These are phyloP conservation scores for Alternaria gaisen DNA, from an alignment of 2,329 filamentous ascomycete genomes.

Conservation along the genomic window DNA sequence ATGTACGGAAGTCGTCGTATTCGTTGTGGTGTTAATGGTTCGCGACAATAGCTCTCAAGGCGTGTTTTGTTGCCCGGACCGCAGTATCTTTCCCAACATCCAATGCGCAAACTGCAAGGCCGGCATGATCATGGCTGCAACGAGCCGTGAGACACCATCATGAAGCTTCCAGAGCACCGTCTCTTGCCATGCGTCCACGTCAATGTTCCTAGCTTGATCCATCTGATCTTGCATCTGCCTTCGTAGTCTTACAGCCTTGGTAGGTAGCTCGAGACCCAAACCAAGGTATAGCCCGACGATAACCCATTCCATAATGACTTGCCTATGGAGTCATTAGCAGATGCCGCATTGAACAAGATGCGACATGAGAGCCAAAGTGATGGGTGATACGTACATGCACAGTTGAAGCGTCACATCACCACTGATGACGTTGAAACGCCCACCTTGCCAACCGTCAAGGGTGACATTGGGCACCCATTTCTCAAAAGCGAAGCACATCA, in stretches of 20 bases:
- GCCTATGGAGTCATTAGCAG: slow-evolving; percentile 26
- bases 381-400: slow-evolving; percentile 43
- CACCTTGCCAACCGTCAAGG: slow-evolving; percentile 17
- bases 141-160: slow-evolving; percentile 34
- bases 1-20: neutral
- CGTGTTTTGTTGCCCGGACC: slow-evolving; percentile 22
- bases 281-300: slow-evolving; percentile 45
- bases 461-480: slow-evolving; percentile 21
- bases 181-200: slow-evolving; percentile 41
- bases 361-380: too few species aligned
- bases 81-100: slow-evolving; percentile 43
- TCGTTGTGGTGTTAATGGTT: neutral
- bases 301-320: slow-evolving; percentile 49
- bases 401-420: slow-evolving; percentile 45
- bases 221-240: slow-evolving; percentile 40
- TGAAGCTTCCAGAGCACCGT: slow-evolving; percentile 48
- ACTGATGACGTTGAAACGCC: slow-evolving; percentile 49
- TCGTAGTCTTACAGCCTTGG: slow-evolving; percentile 41
- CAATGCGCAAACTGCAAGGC: slow-evolving; percentile 45
- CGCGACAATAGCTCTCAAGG: neutral
- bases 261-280: slow-evolving; percentile 42
- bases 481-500: slow-evolving; percentile 51
- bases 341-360: neutral
- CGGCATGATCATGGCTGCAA: slow-evolving; percentile 44
- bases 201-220: slow-evolving; percentile 35